These are phyloP conservation scores for Aureobasidium zeae DNA, from an alignment of 2,329 filamentous ascomycete genomes.

Conservation along the genomic window DNA sequence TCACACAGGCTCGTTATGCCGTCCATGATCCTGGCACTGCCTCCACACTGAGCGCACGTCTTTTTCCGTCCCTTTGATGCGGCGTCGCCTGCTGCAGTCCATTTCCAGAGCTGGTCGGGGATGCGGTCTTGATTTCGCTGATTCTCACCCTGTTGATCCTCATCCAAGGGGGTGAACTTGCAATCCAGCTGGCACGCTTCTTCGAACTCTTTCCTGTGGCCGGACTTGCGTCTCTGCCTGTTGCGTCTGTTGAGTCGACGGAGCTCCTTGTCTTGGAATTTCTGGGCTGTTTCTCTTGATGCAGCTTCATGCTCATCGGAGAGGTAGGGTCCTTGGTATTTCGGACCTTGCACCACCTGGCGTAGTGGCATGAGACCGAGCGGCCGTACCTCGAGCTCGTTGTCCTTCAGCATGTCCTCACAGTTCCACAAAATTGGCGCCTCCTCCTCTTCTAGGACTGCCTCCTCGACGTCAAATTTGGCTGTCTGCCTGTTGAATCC, in stretches of 20 bases:
- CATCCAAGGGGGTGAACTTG: constrained; percentile 27
- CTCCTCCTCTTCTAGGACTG: constrained; percentile 6
- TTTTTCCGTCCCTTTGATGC: too few species aligned
- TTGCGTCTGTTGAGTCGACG: constrained; percentile 13
- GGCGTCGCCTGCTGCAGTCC: background rate
- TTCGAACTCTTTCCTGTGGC: constrained; percentile 22
- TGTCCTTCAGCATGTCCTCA: constrained; percentile 24
- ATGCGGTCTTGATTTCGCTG: constrained; percentile 34
- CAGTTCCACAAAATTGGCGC: constrained; percentile 17
- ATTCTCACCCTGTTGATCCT: constrained; percentile 32
- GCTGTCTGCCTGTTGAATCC: constrained; percentile 24
- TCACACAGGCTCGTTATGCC: too few species aligned
- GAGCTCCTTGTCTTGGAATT: constrained; percentile 3
- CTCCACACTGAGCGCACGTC: too few species aligned
- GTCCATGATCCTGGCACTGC: too few species aligned
- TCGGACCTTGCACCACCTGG: constrained; percentile 38
- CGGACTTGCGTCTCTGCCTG: constrained; percentile 7
- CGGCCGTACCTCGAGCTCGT: constrained; percentile 29
- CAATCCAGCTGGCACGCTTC: constrained; percentile 24
- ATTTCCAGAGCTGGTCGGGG: constrained; percentile 28
- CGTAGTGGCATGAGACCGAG: constrained; percentile 36
- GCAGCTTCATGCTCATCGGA: background rate
- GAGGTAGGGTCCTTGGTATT: constrained; percentile 24
- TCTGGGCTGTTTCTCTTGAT: background rate
- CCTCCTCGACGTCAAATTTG: constrained; percentile 23